phyloP scores from a whole-genome alignment of 2,329 filamentous ascomycete species.

The Diaporthe helianthi region DNA sequence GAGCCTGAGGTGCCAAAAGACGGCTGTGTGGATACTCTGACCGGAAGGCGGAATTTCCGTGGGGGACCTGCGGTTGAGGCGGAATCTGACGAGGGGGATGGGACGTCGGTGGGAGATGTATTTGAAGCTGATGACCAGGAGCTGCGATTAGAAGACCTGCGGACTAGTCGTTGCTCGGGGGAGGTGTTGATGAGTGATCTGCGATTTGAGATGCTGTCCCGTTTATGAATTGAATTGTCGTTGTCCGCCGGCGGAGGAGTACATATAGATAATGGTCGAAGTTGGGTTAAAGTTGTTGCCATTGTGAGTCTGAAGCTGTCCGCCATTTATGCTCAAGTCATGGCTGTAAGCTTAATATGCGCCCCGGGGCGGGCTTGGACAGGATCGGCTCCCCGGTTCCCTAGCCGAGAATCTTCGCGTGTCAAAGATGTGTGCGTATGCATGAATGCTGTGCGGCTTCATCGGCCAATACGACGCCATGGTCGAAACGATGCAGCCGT shows the following conservation, averaged over 20 bases:
- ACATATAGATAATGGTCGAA: conserved; percentile 25
- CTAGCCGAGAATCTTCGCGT: conserved; percentile 18
- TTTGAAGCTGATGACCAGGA: conserved; percentile 20
- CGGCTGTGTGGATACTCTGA: conserved; percentile 18
- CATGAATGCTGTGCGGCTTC: conserved; percentile 17
- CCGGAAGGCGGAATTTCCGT: conserved; percentile 24
- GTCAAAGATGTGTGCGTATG: conserved; percentile 13
- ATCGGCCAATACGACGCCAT: not conserved
- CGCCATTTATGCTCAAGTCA: conserved; percentile 23
- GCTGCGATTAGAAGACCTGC: conserved; percentile 18
- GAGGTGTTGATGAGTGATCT: conserved; percentile 3
- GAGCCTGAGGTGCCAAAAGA: conserved; percentile 23
- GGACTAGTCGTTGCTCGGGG: conserved; percentile 17
- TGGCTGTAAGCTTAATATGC: conserved; percentile 22
- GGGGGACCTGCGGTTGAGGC: conserved; percentile 4
- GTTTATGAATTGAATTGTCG: conserved; percentile 5
- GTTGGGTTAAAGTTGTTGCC: conserved; percentile 10
- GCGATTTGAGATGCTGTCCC: conserved; percentile 17
- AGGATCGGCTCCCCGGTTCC: conserved; percentile 10
- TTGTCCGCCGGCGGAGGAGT: conserved; percentile 24
- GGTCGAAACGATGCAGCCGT: conserved; percentile 13
- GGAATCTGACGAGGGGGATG: conserved; percentile 20
- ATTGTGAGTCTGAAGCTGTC: conserved; percentile 22
- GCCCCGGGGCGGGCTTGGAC: conserved; percentile 3
- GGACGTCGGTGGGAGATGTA: conserved; percentile 19